Evolutionary conservation across 495 filamentous ascomycete genomes (phyloP), one percentile per base, ranked within the genome.

Genomic region (Podospora australis): DNA sequence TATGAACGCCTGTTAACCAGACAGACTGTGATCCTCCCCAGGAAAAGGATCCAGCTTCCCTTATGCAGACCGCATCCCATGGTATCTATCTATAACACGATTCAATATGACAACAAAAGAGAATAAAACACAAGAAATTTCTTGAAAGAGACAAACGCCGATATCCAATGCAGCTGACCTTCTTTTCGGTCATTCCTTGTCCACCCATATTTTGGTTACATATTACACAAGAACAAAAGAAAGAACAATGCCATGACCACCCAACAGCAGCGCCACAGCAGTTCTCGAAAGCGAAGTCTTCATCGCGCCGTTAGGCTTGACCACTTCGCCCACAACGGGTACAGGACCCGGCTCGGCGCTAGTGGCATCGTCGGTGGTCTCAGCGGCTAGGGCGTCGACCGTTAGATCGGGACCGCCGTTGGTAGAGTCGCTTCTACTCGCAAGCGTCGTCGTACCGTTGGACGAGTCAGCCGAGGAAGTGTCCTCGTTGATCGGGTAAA

Each of bases 401-500:
- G 40, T 23, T 21, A 14, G 14, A 25, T n/a, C n/a, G n/a, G n/a
- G n/a, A n/a, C n/a, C n/a, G n/a, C 10, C 40, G n/a, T 24, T 23
- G 23, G 40, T n/a, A 23, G 20, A 21, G n/a, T 43, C 40, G n/a
- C 11, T 21, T 24, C 17, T 23, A 23, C 22, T 23, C 13, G 39
- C 39, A 22, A 24, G 22, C 11, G 10, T 21, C 20, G 20, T 16
- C 40, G 40, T 43, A 26, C 22, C 40, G 40, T 26, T 43, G 21
- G 34, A 7, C 6, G 6, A 7, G 11, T 24, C 32, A 36, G 32
- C 32, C 14, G 32, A 36, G n/a, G 32, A 16, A 6, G 32, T 36
- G 32, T n/a, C 22, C 13, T 43, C 40, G n/a, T n/a, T n/a, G 21
- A 43, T 43, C 22, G 40, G 40, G 40, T 43, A 43, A 3, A 43